Evolutionary conservation across 2,329 filamentous ascomycete genomes (phyloP).

Genomic region (Colletotrichum sp.): DNA sequence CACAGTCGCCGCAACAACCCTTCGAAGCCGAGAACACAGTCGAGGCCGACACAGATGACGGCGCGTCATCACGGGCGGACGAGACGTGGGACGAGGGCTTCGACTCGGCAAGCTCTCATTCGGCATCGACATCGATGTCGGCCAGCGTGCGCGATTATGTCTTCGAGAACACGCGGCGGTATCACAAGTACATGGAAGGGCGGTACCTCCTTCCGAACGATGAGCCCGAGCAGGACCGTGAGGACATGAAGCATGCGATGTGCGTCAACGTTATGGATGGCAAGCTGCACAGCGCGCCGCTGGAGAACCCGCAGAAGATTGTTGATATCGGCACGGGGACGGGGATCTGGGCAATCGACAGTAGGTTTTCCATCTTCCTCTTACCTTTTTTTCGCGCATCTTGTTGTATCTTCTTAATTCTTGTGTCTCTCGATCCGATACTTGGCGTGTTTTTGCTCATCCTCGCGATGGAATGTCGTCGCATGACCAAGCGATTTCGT

Average conservation of each 20-base stretch:
- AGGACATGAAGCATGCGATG: conserved; percentile 20
- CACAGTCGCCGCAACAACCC: neutral
- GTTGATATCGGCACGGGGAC: conserved; percentile 49
- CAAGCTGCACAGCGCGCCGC: conserved; percentile 36
- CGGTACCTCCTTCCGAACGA: conserved; percentile 45
- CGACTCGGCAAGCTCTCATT: neutral
- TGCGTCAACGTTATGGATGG: conserved; percentile 39
- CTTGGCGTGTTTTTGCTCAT: neutral
- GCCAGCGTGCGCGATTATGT: conserved; percentile 16
- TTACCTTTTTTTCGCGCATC: too few species aligned
- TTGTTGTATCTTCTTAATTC: neutral
- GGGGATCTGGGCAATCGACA: conserved; percentile 48
- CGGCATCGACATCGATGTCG: conserved; percentile 12
- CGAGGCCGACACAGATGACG: conserved; percentile 2
- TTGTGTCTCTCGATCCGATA: neutral
- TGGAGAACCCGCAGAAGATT: conserved; percentile 42
- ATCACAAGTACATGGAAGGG: conserved; percentile 45
- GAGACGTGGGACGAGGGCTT: conserved; percentile 5
- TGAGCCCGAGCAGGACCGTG: conserved; percentile 27
- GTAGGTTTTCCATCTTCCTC: conserved; percentile 30
- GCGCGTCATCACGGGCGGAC: neutral
- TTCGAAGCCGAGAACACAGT: conserved; percentile 5
- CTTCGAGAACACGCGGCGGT: conserved; percentile 44
- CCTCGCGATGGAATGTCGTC: neutral
- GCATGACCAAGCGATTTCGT: neutral